Conservation (phyloP, 129 eudicot genomes). For the Flaveria linearis region DNA sequence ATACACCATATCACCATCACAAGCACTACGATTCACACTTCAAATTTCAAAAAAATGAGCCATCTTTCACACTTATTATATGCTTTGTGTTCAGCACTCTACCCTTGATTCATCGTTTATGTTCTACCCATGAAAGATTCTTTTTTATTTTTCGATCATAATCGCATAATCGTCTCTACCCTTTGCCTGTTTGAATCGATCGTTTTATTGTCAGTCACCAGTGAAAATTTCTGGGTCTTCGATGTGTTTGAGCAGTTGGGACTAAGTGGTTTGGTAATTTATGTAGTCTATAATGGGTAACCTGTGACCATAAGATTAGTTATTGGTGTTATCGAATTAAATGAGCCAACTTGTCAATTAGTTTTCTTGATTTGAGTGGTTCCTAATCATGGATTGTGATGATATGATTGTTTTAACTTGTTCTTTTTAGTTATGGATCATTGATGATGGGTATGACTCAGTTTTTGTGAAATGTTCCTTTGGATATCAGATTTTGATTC, state of each 20-base stretch:
- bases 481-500: slow-evolving; percentile 11
- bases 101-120: neutral
- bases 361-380: slow-evolving; percentile 20
- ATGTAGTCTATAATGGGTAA: neutral
- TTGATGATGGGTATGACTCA: slow-evolving; percentile 17
- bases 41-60: neutral
- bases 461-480: slow-evolving; percentile 15
- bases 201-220: no score
- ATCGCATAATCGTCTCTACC: no score
- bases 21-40: neutral
- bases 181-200: no score
- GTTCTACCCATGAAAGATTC: neutral
- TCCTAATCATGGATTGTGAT: slow-evolving; percentile 2
- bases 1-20: neutral
- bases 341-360: slow-evolving; percentile 22
- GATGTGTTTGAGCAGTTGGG: slow-evolving; percentile 12
- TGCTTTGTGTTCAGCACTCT: slow-evolving; percentile 7
- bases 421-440: slow-evolving; percentile 7
- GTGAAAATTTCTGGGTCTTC: neutral
- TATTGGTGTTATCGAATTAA: slow-evolving; percentile 24
- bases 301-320: slow-evolving; percentile 14
- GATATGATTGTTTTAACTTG: neutral
- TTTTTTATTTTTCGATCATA: neutral
- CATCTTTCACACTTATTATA: slow-evolving; percentile 17
- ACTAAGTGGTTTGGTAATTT: slow-evolving; percentile 15